A percentile compares a stretch with the other conserved stretches of the same genome.
These are phyloP conservation scores for Pseudogymnoascus sp. DNA, from an alignment of 2,329 filamentous ascomycete genomes.

Conservation along the genomic window DNA sequence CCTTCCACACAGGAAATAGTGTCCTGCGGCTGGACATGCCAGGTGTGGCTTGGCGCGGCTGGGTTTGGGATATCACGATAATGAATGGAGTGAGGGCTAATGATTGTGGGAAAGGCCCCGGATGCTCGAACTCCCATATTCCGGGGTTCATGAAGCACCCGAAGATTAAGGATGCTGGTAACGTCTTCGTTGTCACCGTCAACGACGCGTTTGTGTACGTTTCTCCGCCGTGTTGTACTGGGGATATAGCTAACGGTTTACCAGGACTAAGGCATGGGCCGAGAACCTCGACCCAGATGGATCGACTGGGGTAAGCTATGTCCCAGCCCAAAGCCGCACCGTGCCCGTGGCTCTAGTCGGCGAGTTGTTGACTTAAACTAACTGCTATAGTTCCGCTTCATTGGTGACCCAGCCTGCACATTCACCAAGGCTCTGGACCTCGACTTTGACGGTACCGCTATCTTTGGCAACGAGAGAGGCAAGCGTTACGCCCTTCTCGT, in stretches of 20 bases:
- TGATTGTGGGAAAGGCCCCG: conserved; percentile 37
- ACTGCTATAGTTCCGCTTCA: conserved; percentile 67
- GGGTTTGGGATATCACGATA: conserved; percentile 36
- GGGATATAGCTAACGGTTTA: conserved; percentile 9
- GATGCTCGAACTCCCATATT: conserved; percentile 64
- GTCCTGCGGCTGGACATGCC: neutral
- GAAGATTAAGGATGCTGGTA: conserved; percentile 68
- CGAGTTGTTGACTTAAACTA: conserved; percentile 9
- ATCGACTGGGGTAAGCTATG: conserved; percentile 62
- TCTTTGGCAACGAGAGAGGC: conserved; percentile 75
- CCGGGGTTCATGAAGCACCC: conserved; percentile 79
- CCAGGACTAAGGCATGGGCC: conserved; percentile 83
- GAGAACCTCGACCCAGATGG: conserved; percentile 66
- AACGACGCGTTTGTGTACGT: conserved; percentile 92
- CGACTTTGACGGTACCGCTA: conserved; percentile 66
- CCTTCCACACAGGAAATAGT: conserved; percentile 10
- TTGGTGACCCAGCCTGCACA: conserved; percentile 69
- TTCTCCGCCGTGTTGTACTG: neutral
- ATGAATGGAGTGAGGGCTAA: neutral
- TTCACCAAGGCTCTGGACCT: conserved; percentile 83
- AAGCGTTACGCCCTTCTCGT: conserved; percentile 83
- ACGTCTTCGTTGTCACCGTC: conserved; percentile 84
- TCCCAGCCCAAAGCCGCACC: neutral
- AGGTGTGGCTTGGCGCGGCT: conserved; percentile 31
- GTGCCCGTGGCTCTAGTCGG: neutral